Percentiles rank a stretch among this genome's conserved stretches.
Evolutionary conservation across 306 rosid species (phyloP).

Genomic region (Vicia villosa): DNA sequence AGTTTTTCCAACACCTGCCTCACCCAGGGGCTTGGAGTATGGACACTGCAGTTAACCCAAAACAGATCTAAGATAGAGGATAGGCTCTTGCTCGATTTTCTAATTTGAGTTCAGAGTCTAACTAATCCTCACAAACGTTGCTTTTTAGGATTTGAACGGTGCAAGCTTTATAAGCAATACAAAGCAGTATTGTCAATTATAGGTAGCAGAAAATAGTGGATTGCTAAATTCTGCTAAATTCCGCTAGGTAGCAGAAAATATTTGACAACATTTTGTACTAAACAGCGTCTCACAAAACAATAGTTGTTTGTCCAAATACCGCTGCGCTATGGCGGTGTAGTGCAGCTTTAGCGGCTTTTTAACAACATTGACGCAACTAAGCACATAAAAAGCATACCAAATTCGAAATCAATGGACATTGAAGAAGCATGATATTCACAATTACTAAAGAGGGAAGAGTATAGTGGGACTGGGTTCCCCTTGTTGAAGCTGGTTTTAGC

Average conservation of each 20-base stretch:
- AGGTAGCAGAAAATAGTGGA: no score
- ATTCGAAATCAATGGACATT: not conserved
- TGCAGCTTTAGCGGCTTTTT: no score
- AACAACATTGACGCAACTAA: not conserved
- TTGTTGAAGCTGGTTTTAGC: not conserved
- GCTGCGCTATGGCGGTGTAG: no score
- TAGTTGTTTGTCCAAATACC: no score
- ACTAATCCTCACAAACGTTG: not conserved
- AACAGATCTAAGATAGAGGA: not conserved
- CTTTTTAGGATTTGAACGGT: not conserved
- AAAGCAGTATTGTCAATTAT: not conserved
- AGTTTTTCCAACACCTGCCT: not conserved
- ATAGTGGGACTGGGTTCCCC: not conserved
- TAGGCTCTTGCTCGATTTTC: not conserved
- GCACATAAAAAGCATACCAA: not conserved
- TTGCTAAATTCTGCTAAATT: no score
- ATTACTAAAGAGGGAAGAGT: not conserved
- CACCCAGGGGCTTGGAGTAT: not conserved
- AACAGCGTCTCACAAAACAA: no score
- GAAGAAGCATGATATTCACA: not conserved
- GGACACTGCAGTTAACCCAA: not conserved
- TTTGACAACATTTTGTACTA: no score
- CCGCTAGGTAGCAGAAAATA: no score
- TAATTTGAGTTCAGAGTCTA: not conserved
- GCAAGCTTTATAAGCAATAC: not conserved